Evolutionary conservation across 148 eudicot genomes (phyloP), one percentile per base, ranked within the genome.

Genomic region (Chenopodium suecicum): DNA sequence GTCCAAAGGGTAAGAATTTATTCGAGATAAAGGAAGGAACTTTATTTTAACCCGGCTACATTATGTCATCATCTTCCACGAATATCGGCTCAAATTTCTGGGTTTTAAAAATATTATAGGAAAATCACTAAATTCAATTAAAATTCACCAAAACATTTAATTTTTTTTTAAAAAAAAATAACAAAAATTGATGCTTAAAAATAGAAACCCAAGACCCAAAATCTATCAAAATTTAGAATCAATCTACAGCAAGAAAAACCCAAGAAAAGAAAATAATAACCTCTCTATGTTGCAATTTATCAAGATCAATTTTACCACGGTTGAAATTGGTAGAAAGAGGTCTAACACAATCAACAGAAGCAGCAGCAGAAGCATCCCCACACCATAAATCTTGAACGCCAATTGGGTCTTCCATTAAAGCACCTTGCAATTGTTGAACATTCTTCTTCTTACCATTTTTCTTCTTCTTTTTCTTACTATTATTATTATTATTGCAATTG

Each of bases 331-430:
- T 22, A 48, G 82, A 78, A 79, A 82, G 77, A 63, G 91, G 89
- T 34, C 92, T 83, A 47, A 91, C 92, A 86, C 89, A 89, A 87
- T 90, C 93, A 77, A 87, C 91, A 80, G 91, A 80, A 47, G 88
- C 90, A 88, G 91, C 92, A 82, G 88, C 79, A 52, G 89, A 90
- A 74, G 94, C 93, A n/a, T 94, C 92, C 7, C 91, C 98, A 84
- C 98, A 94, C 90, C 95, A 91, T 74, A 94, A 93, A 86, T 94
- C 98, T 70, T 92, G 92, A 46, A 86, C 90, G 46, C 79, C 82
- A 74, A 77, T 22, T 56, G 75, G 27, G 11, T 78, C 84, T 9
- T 84, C 87, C 70, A 80, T 52, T 23, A 79, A 31, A 66, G 54
- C 70, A 78, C 71, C 64, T 78, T 81, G 86, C 74, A 73, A 79